A percentile compares a stretch with the other conserved stretches of the same genome.
Conservation (phyloP, 805 yeast species). For the Saccharomycopsis vini region DNA sequence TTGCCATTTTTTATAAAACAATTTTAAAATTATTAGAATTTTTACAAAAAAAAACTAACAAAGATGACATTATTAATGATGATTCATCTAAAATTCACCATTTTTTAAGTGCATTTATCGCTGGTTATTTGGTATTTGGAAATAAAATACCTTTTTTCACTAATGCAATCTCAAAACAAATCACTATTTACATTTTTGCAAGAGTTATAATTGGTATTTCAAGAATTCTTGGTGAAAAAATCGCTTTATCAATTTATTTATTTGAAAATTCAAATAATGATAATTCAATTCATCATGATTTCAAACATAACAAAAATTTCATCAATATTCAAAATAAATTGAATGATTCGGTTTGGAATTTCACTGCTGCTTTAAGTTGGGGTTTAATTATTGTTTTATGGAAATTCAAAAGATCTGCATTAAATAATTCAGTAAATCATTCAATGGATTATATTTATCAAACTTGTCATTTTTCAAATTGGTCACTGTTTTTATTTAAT, state of each 20-base stretch:
- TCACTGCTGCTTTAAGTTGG: constrained; percentile 10
- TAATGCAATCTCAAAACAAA: constrained; percentile 12
- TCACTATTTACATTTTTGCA: constrained; percentile 12
- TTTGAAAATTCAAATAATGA: too few species aligned
- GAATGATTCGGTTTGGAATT: constrained; percentile 5
- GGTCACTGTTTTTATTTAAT: too few species aligned
- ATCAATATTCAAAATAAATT: background rate
- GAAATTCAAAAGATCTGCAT: background rate
- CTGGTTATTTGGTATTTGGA: constrained; percentile 14
- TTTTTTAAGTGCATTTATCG: constrained; percentile 6
- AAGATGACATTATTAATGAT: too few species aligned
- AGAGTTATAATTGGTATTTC: constrained; percentile 13
- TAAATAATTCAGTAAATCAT: constrained; percentile 7
- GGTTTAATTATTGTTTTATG: constrained; percentile 14
- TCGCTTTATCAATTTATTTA: background rate
- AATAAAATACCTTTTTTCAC: constrained; percentile 9
- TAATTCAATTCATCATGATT: background rate
- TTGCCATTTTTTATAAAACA: constrained; percentile 12
- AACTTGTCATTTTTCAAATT: background rate
- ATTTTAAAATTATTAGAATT: background rate
- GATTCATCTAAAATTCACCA: too few species aligned
- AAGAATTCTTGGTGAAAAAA: constrained; percentile 8
- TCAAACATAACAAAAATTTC: background rate
- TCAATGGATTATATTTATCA: constrained; percentile 15
- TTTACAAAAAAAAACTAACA: too few species aligned